Conservation (phyloP, 768 basidiomycete species). For the Pulveroboletus sp. region DNA sequence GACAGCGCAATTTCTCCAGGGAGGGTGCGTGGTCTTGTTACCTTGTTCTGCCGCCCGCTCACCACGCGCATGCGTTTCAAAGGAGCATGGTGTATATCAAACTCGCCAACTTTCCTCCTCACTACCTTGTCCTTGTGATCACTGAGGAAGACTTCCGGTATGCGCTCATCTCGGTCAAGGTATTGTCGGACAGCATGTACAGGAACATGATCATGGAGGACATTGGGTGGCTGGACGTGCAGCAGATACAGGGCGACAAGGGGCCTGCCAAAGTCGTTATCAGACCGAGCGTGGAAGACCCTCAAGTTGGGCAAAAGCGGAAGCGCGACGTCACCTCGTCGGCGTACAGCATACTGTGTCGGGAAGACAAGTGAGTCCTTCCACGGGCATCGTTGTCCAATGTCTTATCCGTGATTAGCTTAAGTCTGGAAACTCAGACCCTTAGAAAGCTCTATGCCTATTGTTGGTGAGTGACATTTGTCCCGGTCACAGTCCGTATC, state of each 20-base stretch:
- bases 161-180: slow-evolving; percentile 70
- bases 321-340: slow-evolving; percentile 21
- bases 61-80: slow-evolving; percentile 34
- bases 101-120: slow-evolving; percentile 67
- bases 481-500: background rate
- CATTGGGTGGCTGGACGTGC: slow-evolving; percentile 73
- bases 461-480: slow-evolving; percentile 62
- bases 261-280: slow-evolving; percentile 15
- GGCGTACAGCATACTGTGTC: slow-evolving; percentile 7
- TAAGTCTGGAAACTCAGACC: slow-evolving; percentile 68
- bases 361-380: slow-evolving; percentile 29
- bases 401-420: slow-evolving; percentile 29
- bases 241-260: slow-evolving; percentile 54
- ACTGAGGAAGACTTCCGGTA: slow-evolving; percentile 75
- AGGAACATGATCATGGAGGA: slow-evolving; percentile 67
- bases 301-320: slow-evolving; percentile 27
- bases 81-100: slow-evolving; percentile 75
- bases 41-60: background rate
- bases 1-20: slow-evolving; percentile 58
- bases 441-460: slow-evolving; percentile 80
- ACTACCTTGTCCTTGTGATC: slow-evolving; percentile 83
- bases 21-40: slow-evolving; percentile 46
- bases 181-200: slow-evolving; percentile 51
- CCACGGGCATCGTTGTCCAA: background rate
- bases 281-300: slow-evolving; percentile 15